Percentiles rank a stretch among this genome's conserved stretches.
Evolutionary conservation across 352 stramenopile genomes (phyloP).

Genomic region (Globisporangium abappressorium): DNA sequence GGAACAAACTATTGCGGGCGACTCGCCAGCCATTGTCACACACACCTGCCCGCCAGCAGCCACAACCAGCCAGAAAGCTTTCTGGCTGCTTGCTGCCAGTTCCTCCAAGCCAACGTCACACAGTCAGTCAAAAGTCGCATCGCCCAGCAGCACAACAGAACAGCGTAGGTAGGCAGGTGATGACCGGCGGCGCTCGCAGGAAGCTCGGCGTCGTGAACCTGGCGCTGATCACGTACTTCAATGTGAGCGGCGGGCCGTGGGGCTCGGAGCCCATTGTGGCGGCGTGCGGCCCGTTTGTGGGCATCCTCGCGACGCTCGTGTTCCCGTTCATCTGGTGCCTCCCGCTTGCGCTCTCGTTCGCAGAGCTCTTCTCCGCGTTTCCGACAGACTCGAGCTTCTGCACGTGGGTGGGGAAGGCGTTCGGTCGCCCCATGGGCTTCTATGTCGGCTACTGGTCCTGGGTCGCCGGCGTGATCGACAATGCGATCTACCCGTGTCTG

Average conservation of each 20-base stretch:
- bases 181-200: conserved; percentile 22
- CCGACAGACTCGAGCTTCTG: conserved; percentile 80
- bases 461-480: conserved; percentile 80
- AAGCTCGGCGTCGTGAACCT: conserved; percentile 63
- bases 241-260: conserved; percentile 70
- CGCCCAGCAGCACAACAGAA: neutral
- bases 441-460: conserved; percentile 84
- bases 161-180: neutral
- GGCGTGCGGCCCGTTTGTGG: conserved; percentile 60
- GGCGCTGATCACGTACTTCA: conserved; percentile 81
- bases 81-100: neutral
- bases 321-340: conserved; percentile 77
- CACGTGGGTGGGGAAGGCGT: conserved; percentile 77
- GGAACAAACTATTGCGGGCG: neutral
- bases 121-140: neutral
- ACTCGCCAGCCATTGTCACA: neutral
- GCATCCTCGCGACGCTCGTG: conserved; percentile 53
- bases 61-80: neutral
- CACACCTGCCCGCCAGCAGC: neutral
- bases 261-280: conserved; percentile 64
- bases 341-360: conserved; percentile 64
- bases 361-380: conserved; percentile 78
- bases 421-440: conserved; percentile 84
- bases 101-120: neutral
- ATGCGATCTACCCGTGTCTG: conserved; percentile 81